These are phyloP conservation scores for Apiospora saccharicola DNA, from an alignment of 2,329 filamentous ascomycete species.

Conservation along the genomic window DNA sequence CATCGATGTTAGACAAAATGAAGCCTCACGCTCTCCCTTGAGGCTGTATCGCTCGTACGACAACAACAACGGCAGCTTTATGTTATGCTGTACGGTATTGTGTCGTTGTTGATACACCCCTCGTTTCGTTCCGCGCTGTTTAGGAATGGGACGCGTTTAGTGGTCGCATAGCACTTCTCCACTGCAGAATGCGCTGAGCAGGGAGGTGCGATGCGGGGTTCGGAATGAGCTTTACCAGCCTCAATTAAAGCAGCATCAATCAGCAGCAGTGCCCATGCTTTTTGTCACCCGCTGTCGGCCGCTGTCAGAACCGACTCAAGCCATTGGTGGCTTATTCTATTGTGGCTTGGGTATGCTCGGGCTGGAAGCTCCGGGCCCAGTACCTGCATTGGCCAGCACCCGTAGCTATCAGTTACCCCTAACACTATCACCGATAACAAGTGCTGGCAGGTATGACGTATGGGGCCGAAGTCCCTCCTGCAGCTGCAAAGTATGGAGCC, in stretches of 20 bases:
- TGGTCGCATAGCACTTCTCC: constrained; percentile 17
- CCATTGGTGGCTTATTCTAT: not conserved
- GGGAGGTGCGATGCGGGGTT: not conserved
- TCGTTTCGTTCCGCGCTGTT: constrained; percentile 6
- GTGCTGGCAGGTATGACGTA: constrained; percentile 1
- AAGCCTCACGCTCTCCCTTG: not conserved
- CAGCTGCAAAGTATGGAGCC: constrained; percentile 18
- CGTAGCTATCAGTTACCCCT: not conserved
- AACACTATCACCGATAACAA: not conserved
- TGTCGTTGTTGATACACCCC: constrained; percentile 18
- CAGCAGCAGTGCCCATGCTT: not conserved
- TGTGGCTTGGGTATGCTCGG: not conserved
- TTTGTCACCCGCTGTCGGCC: too few species aligned
- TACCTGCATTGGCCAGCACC: constrained; percentile 1
- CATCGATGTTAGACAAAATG: too few species aligned
- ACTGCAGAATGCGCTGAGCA: not conserved
- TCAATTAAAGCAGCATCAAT: not conserved
- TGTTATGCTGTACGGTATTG: not conserved
- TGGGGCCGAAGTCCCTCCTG: constrained; percentile 16
- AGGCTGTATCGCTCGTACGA: not conserved
- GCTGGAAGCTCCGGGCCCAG: not conserved
- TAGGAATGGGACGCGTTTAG: constrained; percentile 21
- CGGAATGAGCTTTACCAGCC: constrained; percentile 1
- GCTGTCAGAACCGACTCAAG: too few species aligned
- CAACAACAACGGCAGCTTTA: not conserved